These are phyloP conservation scores for Vitis labrusca DNA, from an alignment of 164 flowering plant species.

Conservation along the genomic window DNA sequence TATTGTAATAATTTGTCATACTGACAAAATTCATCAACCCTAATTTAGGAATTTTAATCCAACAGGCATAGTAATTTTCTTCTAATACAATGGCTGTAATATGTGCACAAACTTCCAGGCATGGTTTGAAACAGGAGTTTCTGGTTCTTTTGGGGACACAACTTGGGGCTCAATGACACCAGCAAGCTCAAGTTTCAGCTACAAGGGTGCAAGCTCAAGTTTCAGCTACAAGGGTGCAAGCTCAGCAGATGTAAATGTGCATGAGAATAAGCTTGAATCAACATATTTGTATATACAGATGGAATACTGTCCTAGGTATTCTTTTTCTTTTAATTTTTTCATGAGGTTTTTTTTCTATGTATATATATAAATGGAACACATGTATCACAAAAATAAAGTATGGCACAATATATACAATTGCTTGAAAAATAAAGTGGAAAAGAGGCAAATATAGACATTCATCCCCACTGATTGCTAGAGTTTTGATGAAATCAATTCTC, in stretches of 20 bases:
- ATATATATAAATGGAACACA: too few species aligned
- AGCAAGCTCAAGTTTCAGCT: slow-evolving; percentile 56
- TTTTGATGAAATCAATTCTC: too few species aligned
- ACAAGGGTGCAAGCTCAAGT: slow-evolving; percentile 43
- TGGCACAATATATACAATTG: too few species aligned
- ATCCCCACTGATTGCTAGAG: too few species aligned
- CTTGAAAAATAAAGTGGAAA: too few species aligned
- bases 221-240: slow-evolving; percentile 48
- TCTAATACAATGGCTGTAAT: slow-evolving; percentile 11
- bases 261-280: slow-evolving; percentile 63
- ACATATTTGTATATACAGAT: slow-evolving; percentile 94
- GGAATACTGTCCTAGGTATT: slow-evolving; percentile 96
- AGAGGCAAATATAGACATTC: too few species aligned
- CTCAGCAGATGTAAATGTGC: slow-evolving; percentile 45
- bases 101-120: slow-evolving; percentile 56
- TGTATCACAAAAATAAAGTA: too few species aligned
- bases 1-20: too few species aligned
- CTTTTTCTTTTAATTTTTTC: neutral
- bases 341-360: slow-evolving; percentile 1
- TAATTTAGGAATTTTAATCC: too few species aligned
- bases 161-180: slow-evolving; percentile 63
- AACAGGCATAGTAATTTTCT: neutral
- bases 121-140: slow-evolving; percentile 89
- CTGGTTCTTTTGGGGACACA: slow-evolving; percentile 41
- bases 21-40: too few species aligned